Evolutionary conservation across 305 asterid species (phyloP).

Genomic region (Ilex paraguariensis): DNA sequence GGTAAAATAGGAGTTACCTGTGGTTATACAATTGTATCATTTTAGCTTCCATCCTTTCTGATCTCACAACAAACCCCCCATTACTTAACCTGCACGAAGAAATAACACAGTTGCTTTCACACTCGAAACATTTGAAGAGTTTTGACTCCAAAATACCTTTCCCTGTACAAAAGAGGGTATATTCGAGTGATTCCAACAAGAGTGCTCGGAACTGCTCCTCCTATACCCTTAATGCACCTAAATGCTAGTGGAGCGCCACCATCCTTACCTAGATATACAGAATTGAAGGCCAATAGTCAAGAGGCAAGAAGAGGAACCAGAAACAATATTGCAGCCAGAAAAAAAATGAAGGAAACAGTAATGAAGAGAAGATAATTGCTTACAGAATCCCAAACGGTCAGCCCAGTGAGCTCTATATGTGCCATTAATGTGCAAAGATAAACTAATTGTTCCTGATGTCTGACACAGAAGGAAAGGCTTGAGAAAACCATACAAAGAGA

Average conservation of each 20-base stretch:
- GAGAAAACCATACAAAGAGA: slow-evolving; percentile 17
- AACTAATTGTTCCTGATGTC: slow-evolving; percentile 50
- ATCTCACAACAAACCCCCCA: slow-evolving; percentile 64
- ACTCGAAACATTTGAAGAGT: slow-evolving; percentile 14
- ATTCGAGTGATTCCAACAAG: slow-evolving; percentile 71
- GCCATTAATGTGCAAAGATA: slow-evolving; percentile 76
- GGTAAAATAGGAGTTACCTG: slow-evolving; percentile 41
- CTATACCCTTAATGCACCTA: slow-evolving; percentile 75
- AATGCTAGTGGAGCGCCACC: slow-evolving; percentile 69
- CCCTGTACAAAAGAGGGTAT: slow-evolving; percentile 78
- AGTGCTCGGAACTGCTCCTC: slow-evolving; percentile 87
- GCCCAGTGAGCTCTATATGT: slow-evolving; percentile 97
- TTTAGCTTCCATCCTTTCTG: slow-evolving; percentile 70
- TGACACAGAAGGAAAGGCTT: slow-evolving; percentile 29
- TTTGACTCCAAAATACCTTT: slow-evolving; percentile 52
- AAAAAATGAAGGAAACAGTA: slow-evolving; percentile 7
- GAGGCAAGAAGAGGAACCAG: slow-evolving; percentile 14
- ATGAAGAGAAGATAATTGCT: slow-evolving; percentile 24
- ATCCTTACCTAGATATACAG: slow-evolving; percentile 50
- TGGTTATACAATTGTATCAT: slow-evolving; percentile 49
- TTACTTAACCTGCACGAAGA: slow-evolving; percentile 49
- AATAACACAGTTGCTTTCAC: slow-evolving; percentile 19
- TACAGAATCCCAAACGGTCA: slow-evolving; percentile 85
- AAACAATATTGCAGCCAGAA: slow-evolving; percentile 17
- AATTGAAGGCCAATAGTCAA: slow-evolving; percentile 7